Evolutionary conservation across 2,329 filamentous ascomycete species (phyloP).

Genomic region (Penicillium sp.): DNA sequence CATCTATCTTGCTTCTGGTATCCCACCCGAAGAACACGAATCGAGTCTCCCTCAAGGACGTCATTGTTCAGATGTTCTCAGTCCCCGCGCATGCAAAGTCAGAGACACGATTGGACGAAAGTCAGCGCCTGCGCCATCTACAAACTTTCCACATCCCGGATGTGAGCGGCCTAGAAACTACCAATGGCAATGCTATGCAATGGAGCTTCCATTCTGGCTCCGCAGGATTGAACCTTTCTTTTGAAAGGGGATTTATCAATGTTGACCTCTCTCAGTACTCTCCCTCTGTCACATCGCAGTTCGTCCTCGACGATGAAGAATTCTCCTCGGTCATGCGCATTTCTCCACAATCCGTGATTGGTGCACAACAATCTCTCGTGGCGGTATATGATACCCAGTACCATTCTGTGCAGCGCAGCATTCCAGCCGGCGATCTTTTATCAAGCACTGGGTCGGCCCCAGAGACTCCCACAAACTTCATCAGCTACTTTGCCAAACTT

Average conservation of each 20-base stretch:
- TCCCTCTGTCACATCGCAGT: constrained; percentile 38
- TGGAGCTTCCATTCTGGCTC: constrained; percentile 44
- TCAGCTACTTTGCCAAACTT: constrained; percentile 46
- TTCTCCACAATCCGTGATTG: constrained; percentile 44
- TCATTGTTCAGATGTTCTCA: constrained; percentile 41
- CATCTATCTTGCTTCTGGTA: constrained; percentile 41
- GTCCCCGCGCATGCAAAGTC: constrained; percentile 30
- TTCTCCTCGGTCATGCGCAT: constrained; percentile 46
- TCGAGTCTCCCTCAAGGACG: constrained; percentile 33
- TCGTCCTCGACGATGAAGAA: constrained; percentile 37
- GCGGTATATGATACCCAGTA: constrained; percentile 49
- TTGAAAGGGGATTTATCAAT: constrained; percentile 40
- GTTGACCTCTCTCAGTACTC: constrained; percentile 46
- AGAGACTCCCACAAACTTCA: constrained; percentile 34
- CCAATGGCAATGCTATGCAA: constrained; percentile 28
- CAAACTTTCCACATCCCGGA: constrained; percentile 37
- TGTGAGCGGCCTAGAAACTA: constrained; percentile 25
- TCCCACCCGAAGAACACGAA: constrained; percentile 35
- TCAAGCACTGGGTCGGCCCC: constrained; percentile 21
- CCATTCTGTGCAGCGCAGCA: constrained; percentile 45
- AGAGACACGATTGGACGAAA: constrained; percentile 16
- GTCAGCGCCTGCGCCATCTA: constrained; percentile 38
- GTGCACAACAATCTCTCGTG: constrained; percentile 41
- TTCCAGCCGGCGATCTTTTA: constrained; percentile 34
- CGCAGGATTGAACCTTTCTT: constrained; percentile 41